A percentile compares a stretch with the other conserved stretches of the same genome.
Conservation (phyloP, 73 alveolate species). For the Tetrahymena thermophila region DNA sequence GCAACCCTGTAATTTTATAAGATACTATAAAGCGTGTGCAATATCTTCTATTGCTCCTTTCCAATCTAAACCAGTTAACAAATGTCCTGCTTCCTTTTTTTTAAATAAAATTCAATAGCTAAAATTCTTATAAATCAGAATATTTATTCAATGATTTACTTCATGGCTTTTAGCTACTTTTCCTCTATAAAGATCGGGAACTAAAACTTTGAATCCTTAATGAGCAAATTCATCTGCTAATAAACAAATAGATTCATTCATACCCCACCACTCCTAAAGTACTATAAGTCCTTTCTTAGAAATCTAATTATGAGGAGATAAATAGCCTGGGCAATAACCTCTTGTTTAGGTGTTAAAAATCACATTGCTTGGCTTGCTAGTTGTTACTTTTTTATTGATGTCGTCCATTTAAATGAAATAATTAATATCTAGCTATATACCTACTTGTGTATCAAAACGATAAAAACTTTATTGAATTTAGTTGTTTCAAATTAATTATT, state of each 20-base stretch:
- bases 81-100: conserved; percentile 44
- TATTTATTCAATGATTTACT: not conserved
- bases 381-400: not conserved
- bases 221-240: conserved; percentile 16
- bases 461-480: too few relatives aligned
- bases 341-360: not conserved
- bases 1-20: not conserved
- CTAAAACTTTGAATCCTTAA: conserved; percentile 28
- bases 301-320: not conserved
- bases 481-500: not conserved
- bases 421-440: not conserved
- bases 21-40: conserved; percentile 12
- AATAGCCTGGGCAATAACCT: not conserved
- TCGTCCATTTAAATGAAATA: not conserved
- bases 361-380: not conserved
- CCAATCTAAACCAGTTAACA: conserved; percentile 37
- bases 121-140: not conserved
- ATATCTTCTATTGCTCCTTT: conserved; percentile 44
- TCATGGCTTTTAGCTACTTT: conserved; percentile 28
- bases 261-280: conserved; percentile 45
- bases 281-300: conserved; percentile 29
- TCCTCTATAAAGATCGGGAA: conserved; percentile 45
- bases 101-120: not conserved
- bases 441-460: not conserved
- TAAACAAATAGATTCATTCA: conserved; percentile 21